These are phyloP conservation scores for Rhypophila decipiens DNA, from an alignment of 495 filamentous ascomycete species.

Conservation along the genomic window DNA sequence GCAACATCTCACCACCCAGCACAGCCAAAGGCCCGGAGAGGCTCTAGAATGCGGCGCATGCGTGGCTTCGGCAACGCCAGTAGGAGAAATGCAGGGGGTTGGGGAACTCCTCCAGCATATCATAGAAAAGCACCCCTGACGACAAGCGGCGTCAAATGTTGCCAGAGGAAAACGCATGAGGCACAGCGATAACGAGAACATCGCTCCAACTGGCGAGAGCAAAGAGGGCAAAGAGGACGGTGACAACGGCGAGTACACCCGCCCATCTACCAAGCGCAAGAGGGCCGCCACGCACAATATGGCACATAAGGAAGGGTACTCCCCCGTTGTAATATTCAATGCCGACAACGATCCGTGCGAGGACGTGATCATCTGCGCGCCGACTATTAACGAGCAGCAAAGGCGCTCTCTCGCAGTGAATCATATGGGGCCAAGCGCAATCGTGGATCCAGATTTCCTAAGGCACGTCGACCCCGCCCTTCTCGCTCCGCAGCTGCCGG, in stretches of 20 bases:
- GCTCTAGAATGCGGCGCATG: slow-evolving; percentile 1
- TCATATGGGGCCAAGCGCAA: slow-evolving; percentile 2
- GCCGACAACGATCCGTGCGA: slow-evolving; percentile 5
- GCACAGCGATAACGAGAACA: neutral
- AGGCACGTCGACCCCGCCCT: slow-evolving; percentile 8
- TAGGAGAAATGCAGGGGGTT: slow-evolving; percentile 4
- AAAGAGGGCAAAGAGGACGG: slow-evolving; percentile 1
- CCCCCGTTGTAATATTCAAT: slow-evolving; percentile 1
- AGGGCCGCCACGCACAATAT: slow-evolving; percentile 4
- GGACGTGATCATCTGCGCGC: slow-evolving; percentile 8
- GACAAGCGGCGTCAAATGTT: slow-evolving; percentile 6
- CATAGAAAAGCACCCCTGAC: slow-evolving; percentile 3
- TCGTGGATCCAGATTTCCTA: slow-evolving; percentile 4
- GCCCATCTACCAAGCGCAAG: neutral
- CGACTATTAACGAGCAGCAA: slow-evolving; percentile 8
- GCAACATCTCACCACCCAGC: slow-evolving; percentile 6
- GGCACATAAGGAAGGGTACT: slow-evolving; percentile 3
- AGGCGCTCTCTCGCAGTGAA: slow-evolving; percentile 2
- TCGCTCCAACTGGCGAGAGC: slow-evolving; percentile 2
- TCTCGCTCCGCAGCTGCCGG: slow-evolving; percentile 6
- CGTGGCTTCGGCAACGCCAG: slow-evolving; percentile 7
- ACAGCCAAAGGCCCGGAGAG: neutral
- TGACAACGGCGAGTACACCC: neutral
- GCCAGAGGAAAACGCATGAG: neutral
- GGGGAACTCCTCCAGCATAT: slow-evolving; percentile 6